Conservation (phyloP, 352 stramenopile species). For the Globisporangium solare region DNA sequence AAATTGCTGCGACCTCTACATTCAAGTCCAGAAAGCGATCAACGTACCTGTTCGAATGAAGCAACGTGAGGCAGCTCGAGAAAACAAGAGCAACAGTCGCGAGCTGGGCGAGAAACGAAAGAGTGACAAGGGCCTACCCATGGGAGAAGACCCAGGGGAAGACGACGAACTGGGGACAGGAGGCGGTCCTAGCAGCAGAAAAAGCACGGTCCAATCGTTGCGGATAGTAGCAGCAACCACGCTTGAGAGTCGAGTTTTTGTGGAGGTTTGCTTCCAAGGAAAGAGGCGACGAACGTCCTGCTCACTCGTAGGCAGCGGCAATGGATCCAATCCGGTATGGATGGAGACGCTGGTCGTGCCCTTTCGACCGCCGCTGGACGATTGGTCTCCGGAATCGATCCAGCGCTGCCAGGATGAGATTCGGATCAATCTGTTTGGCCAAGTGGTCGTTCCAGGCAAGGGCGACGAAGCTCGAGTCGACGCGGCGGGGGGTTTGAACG, state of each 20-base stretch:
- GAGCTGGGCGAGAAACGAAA: conserved; percentile 1
- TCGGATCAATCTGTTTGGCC: conserved; percentile 87
- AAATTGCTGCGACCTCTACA: conserved; percentile 64
- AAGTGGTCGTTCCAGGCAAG: conserved; percentile 41
- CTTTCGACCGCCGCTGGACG: conserved; percentile 76
- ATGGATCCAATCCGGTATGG: conserved; percentile 69
- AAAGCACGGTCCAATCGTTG: not conserved
- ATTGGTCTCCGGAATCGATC: conserved; percentile 77
- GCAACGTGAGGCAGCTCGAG: conserved; percentile 9
- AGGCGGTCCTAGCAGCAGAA: too few relatives aligned
- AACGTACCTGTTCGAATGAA: conserved; percentile 69
- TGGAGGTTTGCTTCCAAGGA: conserved; percentile 83
- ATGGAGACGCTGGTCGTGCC: conserved; percentile 90
- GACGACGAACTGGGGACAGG: not conserved
- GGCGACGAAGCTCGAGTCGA: conserved; percentile 31
- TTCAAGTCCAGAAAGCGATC: conserved; percentile 75
- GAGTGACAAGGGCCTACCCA: not conserved
- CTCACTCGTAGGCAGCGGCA: conserved; percentile 25
- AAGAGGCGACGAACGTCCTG: conserved; percentile 63
- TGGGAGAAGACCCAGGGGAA: not conserved
- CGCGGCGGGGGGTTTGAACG: conserved; percentile 12
- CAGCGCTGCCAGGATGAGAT: conserved; percentile 72
- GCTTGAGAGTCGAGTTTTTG: conserved; percentile 55
- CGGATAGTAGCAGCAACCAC: not conserved
- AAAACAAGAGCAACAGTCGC: not conserved